Base-by-base conservation (phyloP, 345 rosid genomes). In the Rhodamnia rubescens region DNA sequence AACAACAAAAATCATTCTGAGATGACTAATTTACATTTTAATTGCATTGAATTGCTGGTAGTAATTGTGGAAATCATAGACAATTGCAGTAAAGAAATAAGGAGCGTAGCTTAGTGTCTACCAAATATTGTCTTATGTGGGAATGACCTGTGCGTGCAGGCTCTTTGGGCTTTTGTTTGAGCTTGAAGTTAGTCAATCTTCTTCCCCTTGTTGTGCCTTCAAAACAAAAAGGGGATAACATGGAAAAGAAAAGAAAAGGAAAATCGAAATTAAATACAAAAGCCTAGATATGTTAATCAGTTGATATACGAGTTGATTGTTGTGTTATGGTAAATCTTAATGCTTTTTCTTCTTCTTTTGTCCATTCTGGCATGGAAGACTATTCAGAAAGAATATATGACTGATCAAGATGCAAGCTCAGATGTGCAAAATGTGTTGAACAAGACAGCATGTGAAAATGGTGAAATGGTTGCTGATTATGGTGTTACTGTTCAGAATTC, bases 281-380 rank as follows among this genome's bases (percentile, higher is more conserved):
- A 69, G 80, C 80, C 47, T 69, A 69, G 80, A 36, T 69, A 69
- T 69, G 47, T 7, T 69, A 69, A 36, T 69, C 7, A 3, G 80
- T 69, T 36, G 47, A 69, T 69, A 16, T 16, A 36, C 11, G 12
- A 69, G 14, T 69, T 69, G 80, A 32, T 69, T 69, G 24, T 86
- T 21, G 82, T 75, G 26, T 92, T 91, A 89, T 36, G 81, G 87
- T 85, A 87, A 75, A 61, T 81, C 8, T 26, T 53, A 52, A 75
- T 74, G n/a, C 11, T 42, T 40, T 53, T 42, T 54, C 61, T 36
- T 56, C 52, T 51, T 74, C 47, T 64, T 53, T 75, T 40, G 29
- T 18, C 74, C 69, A 52, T 11, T 74, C 49, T 53, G 52, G 64
- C 32, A 75, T 75, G 53, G 49, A 56, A 85, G 83, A 52, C 40